Conservation (phyloP, 352 stramenopile species). For the Phytophthora multivora region DNA sequence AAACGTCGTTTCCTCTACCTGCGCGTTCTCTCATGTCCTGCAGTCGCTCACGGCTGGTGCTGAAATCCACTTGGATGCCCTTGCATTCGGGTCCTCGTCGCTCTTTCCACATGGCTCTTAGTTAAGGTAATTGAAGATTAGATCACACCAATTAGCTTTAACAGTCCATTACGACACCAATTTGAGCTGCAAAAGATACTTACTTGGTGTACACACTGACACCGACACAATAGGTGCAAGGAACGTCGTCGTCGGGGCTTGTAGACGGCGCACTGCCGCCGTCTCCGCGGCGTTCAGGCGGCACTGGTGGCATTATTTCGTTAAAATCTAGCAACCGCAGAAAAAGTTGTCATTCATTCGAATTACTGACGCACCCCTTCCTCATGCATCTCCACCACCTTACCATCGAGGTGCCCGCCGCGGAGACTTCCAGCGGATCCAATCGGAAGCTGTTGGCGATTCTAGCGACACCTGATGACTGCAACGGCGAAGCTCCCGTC, state of each 20-base stretch:
- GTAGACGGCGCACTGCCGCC: slow-evolving; percentile 4
- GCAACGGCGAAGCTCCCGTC: background rate
- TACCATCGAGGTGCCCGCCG: slow-evolving; percentile 15
- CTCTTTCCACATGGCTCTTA: slow-evolving; percentile 59
- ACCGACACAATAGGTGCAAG: slow-evolving; percentile 65
- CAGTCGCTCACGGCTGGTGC: slow-evolving; percentile 43
- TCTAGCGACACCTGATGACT: slow-evolving; percentile 18
- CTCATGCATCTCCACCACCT: slow-evolving; percentile 28
- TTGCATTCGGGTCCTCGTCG: slow-evolving; percentile 56
- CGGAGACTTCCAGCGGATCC: slow-evolving; percentile 13
- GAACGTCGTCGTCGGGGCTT: slow-evolving; percentile 3
- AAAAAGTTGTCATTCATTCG: no score
- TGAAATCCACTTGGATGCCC: slow-evolving; percentile 54
- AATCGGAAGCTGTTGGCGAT: slow-evolving; percentile 29
- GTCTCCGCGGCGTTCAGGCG: slow-evolving; percentile 27
- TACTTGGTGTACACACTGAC: slow-evolving; percentile 77
- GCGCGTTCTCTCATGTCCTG: slow-evolving; percentile 52
- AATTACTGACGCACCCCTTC: no score
- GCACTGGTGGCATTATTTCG: slow-evolving; percentile 27
- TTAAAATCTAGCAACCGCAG: background rate
- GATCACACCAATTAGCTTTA: background rate
- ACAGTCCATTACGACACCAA: background rate
- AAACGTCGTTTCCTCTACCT: slow-evolving; percentile 29
- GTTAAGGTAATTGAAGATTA: slow-evolving; percentile 3
- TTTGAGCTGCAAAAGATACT: background rate